These are phyloP conservation scores for Coemansia sp. DNA, from an alignment of 192 early-diverging fungal species.

Conservation along the genomic window DNA sequence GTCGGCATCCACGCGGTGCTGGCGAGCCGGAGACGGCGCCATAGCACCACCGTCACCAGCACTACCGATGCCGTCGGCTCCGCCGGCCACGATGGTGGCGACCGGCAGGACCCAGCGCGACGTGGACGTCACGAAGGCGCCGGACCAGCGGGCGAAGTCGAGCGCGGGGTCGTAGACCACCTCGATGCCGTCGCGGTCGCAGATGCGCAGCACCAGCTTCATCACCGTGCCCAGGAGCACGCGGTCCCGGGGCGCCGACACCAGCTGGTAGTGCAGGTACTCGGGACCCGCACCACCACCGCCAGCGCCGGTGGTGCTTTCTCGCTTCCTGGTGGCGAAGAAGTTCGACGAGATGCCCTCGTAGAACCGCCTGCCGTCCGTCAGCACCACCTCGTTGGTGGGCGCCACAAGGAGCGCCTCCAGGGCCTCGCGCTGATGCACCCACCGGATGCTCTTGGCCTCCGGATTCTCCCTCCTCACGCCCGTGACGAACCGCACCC, in stretches of 20 bases:
- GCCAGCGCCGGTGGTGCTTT: background rate
- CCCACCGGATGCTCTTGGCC: conserved; percentile 50
- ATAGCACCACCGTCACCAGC: conserved; percentile 1
- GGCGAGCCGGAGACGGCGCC: too few species aligned
- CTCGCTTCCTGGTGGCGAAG: conserved; percentile 26
- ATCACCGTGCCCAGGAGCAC: conserved; percentile 52
- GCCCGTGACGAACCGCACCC: conserved; percentile 32
- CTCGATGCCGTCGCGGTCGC: conserved; percentile 29
- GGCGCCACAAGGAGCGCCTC: conserved; percentile 33
- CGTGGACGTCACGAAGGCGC: conserved; percentile 52
- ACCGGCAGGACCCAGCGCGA: conserved; percentile 48
- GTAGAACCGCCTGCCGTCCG: conserved; percentile 28
- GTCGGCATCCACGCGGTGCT: conserved; percentile 12
- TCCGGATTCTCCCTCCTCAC: conserved; percentile 30
- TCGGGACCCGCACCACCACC: background rate
- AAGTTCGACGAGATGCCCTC: conserved; percentile 54
- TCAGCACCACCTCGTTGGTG: conserved; percentile 44
- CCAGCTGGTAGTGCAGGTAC: conserved; percentile 27
- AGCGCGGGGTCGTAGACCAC: conserved; percentile 29
- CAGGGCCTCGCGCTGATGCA: conserved; percentile 44
- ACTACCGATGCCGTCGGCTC: too few species aligned
- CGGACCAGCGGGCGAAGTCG: conserved; percentile 30
- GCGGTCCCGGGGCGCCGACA: conserved; percentile 35
- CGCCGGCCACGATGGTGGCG: conserved; percentile 5
- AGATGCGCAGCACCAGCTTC: conserved; percentile 46